Percentiles rank a stretch among this genome's conserved stretches.
These are phyloP conservation scores for Trametes gibbosa DNA, from an alignment of 768 basidiomycete species.

Conservation along the genomic window DNA sequence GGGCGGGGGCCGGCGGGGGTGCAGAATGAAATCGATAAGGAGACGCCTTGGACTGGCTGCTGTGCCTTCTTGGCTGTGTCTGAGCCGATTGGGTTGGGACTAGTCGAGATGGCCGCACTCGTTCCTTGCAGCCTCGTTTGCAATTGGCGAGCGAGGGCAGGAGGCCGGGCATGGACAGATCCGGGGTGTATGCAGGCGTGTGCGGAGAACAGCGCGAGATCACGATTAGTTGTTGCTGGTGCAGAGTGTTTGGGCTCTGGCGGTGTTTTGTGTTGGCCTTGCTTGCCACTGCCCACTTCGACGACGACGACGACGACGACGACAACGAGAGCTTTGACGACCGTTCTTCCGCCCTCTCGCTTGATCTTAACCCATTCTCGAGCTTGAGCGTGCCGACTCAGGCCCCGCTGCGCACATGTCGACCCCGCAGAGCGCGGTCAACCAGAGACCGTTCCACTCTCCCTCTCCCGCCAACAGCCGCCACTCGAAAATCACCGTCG, in stretches of 20 bases:
- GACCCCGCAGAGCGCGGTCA: constrained; percentile 44
- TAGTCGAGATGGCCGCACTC: constrained; percentile 5
- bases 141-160: too few relatives aligned
- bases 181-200: not conserved
- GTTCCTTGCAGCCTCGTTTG: not conserved
- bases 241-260: not conserved
- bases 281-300: not conserved
- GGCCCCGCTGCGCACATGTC: constrained; percentile 20
- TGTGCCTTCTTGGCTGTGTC: not conserved
- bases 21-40: constrained; percentile 20
- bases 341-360: not conserved
- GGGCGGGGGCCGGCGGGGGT: not conserved
- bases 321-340: too few relatives aligned
- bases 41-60: constrained; percentile 1
- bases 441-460: constrained; percentile 44
- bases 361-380: not conserved
- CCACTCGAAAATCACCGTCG: constrained; percentile 61
- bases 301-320: constrained; percentile 7
- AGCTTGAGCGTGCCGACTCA: not conserved
- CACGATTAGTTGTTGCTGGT: not conserved
- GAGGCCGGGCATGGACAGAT: too few relatives aligned
- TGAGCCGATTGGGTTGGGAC: not conserved
- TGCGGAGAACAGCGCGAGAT: not conserved
- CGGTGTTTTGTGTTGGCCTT: too few relatives aligned
- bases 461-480: constrained; percentile 31